Conservation (phyloP, 176 grass and related monocot species). For the Oryza brachyantha region DNA sequence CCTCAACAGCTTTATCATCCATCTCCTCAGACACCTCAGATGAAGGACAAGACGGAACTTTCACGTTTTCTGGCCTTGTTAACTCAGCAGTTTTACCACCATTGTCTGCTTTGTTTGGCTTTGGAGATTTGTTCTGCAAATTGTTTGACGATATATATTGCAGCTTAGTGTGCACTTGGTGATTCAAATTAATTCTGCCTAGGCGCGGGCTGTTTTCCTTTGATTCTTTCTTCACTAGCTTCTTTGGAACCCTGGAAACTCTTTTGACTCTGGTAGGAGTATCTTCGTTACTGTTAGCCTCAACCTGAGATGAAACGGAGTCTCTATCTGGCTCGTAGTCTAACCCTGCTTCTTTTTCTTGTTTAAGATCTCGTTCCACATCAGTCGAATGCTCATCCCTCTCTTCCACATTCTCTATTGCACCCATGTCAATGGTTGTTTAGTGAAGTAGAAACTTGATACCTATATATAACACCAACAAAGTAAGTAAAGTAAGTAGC, state of each 20-base stretch:
- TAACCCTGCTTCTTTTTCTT: conserved; percentile 66
- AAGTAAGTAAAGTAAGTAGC: conserved; percentile 19
- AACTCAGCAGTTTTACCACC: conserved; percentile 41
- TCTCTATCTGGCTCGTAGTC: conserved; percentile 71
- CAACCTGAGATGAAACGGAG: conserved; percentile 76
- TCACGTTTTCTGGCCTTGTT: conserved; percentile 41
- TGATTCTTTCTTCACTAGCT: conserved; percentile 61
- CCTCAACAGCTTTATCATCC: conserved; percentile 39
- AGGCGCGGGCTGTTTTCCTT: conserved; percentile 43
- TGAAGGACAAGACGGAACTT: conserved; percentile 49
- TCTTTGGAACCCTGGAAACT: conserved; percentile 90
- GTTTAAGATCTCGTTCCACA: conserved; percentile 57
- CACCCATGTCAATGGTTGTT: conserved; percentile 60
- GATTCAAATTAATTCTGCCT: conserved; percentile 44
- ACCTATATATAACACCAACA: conserved; percentile 9
- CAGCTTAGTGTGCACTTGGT: conserved; percentile 47
- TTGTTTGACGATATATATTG: conserved; percentile 64
- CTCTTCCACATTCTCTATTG: conserved; percentile 63
- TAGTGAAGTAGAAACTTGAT: conserved; percentile 9
- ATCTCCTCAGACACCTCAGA: conserved; percentile 66
- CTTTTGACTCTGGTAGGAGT: conserved; percentile 47
- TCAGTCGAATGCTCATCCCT: conserved; percentile 51
- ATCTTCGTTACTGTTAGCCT: conserved; percentile 59
- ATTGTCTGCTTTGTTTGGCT: conserved; percentile 43
- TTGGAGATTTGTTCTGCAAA: conserved; percentile 56